These are phyloP conservation scores for Backusella westeae DNA, from an alignment of 192 early-diverging fungal species.

Conservation along the genomic window DNA sequence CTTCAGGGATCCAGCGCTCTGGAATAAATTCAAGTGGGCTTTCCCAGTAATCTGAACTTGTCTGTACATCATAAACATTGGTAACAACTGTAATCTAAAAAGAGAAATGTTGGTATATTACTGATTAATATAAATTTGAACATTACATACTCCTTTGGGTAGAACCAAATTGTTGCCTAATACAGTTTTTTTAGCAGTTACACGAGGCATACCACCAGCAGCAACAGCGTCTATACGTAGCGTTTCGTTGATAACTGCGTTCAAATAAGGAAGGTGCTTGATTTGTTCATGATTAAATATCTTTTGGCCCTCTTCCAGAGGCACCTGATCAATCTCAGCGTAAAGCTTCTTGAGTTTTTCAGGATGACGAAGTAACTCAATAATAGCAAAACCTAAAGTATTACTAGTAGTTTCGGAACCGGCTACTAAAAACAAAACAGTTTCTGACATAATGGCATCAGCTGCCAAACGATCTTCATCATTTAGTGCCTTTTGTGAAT, in stretches of 20 bases:
- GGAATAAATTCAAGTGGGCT: conserved; percentile 27
- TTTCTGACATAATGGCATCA: conserved; percentile 39
- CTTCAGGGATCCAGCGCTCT: conserved; percentile 28
- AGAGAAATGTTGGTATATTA: not conserved
- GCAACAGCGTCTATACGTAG: conserved; percentile 43
- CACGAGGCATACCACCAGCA: conserved; percentile 33
- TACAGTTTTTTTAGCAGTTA: conserved; percentile 37
- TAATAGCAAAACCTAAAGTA: conserved; percentile 30
- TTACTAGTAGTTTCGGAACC: conserved; percentile 35
- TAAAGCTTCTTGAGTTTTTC: conserved; percentile 4
- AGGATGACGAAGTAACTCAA: conserved; percentile 23
- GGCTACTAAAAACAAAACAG: conserved; percentile 38
- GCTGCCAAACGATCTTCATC: conserved; percentile 37
- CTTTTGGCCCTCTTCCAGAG: not conserved
- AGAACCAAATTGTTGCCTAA: conserved; percentile 40
- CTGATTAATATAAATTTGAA: not conserved
- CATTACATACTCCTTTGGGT: conserved; percentile 36
- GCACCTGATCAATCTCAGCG: conserved; percentile 23
- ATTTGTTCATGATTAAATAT: conserved; percentile 34
- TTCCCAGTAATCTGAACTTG: conserved; percentile 20
- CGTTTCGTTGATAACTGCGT: conserved; percentile 54
- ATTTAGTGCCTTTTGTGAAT: conserved; percentile 34
- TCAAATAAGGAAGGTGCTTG: conserved; percentile 46
- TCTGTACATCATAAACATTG: conserved; percentile 14
- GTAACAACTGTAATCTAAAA: conserved; percentile 17